Conservation (phyloP, 192 early-diverging fungal genomes). For the Coemansia sp. region DNA sequence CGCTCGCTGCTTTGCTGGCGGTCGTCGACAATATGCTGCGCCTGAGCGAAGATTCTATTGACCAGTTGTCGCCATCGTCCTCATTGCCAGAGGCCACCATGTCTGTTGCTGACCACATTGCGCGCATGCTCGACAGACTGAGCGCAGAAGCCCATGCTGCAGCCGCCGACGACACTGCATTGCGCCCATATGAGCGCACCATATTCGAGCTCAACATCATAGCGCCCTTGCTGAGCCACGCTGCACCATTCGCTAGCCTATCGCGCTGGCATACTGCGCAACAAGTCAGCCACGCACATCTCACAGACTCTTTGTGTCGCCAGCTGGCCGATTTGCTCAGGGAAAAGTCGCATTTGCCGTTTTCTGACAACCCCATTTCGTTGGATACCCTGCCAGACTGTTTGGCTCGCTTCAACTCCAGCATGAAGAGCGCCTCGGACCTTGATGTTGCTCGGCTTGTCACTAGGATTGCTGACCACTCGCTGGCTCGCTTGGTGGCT, state of each 20-base stretch:
- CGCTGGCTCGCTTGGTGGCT: constrained; percentile 1
- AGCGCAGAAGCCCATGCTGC: constrained; percentile 3
- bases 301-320: neutral
- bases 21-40: constrained; percentile 17
- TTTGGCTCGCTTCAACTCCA: constrained; percentile 14
- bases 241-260: neutral
- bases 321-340: constrained; percentile 18
- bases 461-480: constrained; percentile 21
- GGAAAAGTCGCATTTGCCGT: constrained; percentile 23
- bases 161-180: neutral
- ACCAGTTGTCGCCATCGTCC: neutral
- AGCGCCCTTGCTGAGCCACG: neutral
- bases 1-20: constrained; percentile 12
- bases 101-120: neutral
- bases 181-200: constrained; percentile 22
- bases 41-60: constrained; percentile 12
- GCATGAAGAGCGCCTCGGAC: constrained; percentile 23
- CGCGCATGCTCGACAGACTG: neutral
- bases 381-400: neutral
- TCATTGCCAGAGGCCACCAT: neutral
- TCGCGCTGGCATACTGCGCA: neutral
- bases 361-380: neutral
- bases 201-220: constrained; percentile 39
- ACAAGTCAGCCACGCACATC: neutral
- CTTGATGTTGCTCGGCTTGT: constrained; percentile 28